Evolutionary conservation across 2,329 filamentous ascomycete species (phyloP), one percentile per base, ranked within the genome.

Genomic region (Apiospora kogelbergensis): DNA sequence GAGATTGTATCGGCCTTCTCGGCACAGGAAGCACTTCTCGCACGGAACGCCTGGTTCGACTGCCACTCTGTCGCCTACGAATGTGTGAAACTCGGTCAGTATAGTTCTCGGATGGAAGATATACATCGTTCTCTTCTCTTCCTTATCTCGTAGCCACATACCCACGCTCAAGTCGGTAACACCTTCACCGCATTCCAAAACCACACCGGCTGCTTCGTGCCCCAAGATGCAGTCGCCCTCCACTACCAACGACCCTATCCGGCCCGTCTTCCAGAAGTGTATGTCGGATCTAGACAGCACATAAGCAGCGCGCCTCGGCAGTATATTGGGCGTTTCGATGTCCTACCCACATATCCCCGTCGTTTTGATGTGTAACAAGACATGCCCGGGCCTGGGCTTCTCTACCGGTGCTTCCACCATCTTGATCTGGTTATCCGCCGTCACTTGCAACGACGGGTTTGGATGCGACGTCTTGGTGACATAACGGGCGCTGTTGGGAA

Each of bases 11-110:
- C 88, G 85, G 3, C 89, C 89, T 33, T 85, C 84, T 65, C 78
- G 78, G 74, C 89, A 91, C 22, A 88, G 81, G 73, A 87, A 89
- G 75, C 89, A 91, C 42, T 81, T 77, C 13, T 83, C 84, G 74
- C 90, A 93, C 0, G 90, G 88, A 0, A 91, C 87, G 24, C 89
- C 89, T 0, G 89, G 89, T 73, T 93, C 90, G 20, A 93, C 79
- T 3, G 90, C 90, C 11, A 93, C 89, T 66, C 89, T 82, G 74
- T 93, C 90, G 13, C 89, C 48, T 44, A 20, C 22, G 11, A n/a
- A 64, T 7, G 13, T 26, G 6, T 44, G 44, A 33, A 24, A 66
- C 17, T 13, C 20, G 40, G 40, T 22, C 15, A 26, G 11, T 4
- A 33, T 1, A n/a, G n/a, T 65, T 20, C 24, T 2, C 40, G 13